Conservation (phyloP, 2,329 filamentous ascomycete species). For the Coniochaeta sp. region DNA sequence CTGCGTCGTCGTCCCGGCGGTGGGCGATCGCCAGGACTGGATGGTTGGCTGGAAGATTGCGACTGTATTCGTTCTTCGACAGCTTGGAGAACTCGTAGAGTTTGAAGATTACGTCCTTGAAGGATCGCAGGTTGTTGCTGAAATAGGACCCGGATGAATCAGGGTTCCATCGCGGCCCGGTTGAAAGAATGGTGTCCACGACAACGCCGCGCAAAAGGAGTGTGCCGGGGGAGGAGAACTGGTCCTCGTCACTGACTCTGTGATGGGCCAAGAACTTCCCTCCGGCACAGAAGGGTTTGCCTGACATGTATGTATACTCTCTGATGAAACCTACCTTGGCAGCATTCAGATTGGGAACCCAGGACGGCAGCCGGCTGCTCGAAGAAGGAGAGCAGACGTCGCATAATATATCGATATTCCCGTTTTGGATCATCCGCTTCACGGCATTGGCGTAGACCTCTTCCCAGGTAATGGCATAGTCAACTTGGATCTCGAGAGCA, state of each 20-base stretch:
- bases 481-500: not conserved
- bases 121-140: not conserved
- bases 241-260: not conserved
- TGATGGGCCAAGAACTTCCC: not conserved
- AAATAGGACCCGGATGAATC: not conserved
- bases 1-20: not conserved
- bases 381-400: not conserved
- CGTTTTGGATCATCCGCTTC: not conserved
- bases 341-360: not conserved
- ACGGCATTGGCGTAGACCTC: not conserved
- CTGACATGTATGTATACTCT: not conserved
- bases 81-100: not conserved
- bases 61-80: not conserved
- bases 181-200: not conserved
- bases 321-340: not conserved
- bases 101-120: not conserved
- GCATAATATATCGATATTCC: not conserved
- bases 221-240: not conserved
- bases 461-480: not conserved
- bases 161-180: not conserved
- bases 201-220: not conserved
- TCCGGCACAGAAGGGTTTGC: not conserved
- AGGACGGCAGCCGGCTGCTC: not conserved
- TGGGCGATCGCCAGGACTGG: not conserved
- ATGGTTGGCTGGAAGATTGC: not conserved